Evolutionary conservation across 768 basidiomycete species (phyloP).

Genomic region (Agaricus subrufescens): DNA sequence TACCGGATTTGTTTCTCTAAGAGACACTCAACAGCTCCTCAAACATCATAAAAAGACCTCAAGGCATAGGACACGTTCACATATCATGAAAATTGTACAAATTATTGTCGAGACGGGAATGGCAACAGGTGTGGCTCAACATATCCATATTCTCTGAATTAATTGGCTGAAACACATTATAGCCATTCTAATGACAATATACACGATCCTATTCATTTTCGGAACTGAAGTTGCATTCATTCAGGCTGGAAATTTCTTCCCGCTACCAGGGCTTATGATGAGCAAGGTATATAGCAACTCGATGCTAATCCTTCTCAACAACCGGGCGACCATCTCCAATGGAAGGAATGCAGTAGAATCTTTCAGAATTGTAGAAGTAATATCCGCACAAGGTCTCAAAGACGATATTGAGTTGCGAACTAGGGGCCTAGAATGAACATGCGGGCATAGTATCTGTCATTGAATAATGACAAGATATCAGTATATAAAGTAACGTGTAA

Average conservation of each 20-base stretch:
- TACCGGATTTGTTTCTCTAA: neutral
- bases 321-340: neutral
- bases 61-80: neutral
- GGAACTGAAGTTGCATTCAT: neutral
- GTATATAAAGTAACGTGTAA: no score
- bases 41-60: neutral
- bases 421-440: no score
- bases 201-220: neutral
- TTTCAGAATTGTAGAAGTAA: neutral
- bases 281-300: neutral
- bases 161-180: neutral
- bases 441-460: no score
- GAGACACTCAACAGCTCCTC: neutral
- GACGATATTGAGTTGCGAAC: no score
- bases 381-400: neutral
- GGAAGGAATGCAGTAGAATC: neutral
- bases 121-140: neutral
- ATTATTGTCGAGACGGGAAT: neutral
- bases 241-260: neutral
- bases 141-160: neutral
- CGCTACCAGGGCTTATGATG: neutral
- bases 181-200: neutral
- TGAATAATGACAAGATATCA: no score
- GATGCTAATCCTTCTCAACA: neutral
- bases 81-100: neutral